These are phyloP conservation scores for Lachnellula willkommii DNA, from an alignment of 2,329 filamentous ascomycete genomes.

Conservation along the genomic window DNA sequence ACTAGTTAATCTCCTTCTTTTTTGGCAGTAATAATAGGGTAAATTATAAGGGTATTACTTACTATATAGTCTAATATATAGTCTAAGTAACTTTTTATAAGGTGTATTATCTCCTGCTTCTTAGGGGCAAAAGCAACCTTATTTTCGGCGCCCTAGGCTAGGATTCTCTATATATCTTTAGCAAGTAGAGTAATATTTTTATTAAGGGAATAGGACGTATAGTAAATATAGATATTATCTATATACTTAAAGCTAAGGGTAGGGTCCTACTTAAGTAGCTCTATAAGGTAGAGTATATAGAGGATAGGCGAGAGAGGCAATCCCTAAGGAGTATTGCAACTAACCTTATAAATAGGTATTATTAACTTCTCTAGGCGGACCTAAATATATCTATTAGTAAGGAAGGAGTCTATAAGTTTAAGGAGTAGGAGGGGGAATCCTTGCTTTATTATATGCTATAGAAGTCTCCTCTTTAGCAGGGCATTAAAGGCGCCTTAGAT, in stretches of 20 bases:
- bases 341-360: not conserved
- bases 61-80: not conserved
- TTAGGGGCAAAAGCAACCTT: not conserved
- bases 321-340: too few relatives aligned
- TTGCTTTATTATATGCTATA: not conserved
- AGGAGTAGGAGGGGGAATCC: not conserved
- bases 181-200: not conserved
- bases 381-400: not conserved
- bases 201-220: not conserved
- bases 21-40: not conserved
- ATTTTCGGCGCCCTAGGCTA: not conserved
- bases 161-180: not conserved
- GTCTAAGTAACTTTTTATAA: too few relatives aligned
- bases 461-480: too few relatives aligned
- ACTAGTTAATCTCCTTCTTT: not conserved
- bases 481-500: too few relatives aligned
- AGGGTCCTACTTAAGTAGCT: not conserved
- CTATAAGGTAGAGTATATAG: not conserved
- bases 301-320: too few relatives aligned
- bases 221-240: not conserved
- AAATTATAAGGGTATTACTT: not conserved
- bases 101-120: not conserved
- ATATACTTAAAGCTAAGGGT: not conserved
- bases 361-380: not conserved
- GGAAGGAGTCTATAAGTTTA: not conserved